A percentile compares a stretch with the other conserved stretches of the same genome.
Evolutionary conservation across 2,329 filamentous ascomycete species (phyloP).

Genomic region (Apiospora marii): DNA sequence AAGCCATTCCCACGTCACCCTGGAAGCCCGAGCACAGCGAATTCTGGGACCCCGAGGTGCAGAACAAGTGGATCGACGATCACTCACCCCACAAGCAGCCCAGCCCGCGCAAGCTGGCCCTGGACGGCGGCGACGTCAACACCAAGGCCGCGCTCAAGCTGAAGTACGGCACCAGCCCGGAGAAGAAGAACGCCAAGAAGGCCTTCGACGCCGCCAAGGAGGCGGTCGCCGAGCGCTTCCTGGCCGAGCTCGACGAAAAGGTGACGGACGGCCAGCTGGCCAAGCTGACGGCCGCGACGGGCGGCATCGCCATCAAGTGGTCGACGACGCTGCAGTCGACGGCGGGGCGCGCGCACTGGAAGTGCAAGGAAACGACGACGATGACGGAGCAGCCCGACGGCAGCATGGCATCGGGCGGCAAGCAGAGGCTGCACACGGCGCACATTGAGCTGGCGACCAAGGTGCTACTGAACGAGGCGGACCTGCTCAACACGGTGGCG

Average conservation of each 20-base stretch:
- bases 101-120: constrained; percentile 29
- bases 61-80: constrained; percentile 45
- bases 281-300: constrained; percentile 66
- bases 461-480: constrained; percentile 79
- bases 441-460: constrained; percentile 89
- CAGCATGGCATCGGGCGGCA: constrained; percentile 33
- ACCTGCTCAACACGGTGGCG: constrained; percentile 88
- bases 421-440: constrained; percentile 67
- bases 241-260: constrained; percentile 71
- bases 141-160: constrained; percentile 39
- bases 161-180: constrained; percentile 44
- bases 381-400: constrained; percentile 42
- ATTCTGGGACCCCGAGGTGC: constrained; percentile 44
- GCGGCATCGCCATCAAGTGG: constrained; percentile 77
- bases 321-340: constrained; percentile 81
- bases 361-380: constrained; percentile 59
- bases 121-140: constrained; percentile 36
- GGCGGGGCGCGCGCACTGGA: constrained; percentile 79
- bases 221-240: constrained; percentile 67
- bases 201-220: constrained; percentile 70
- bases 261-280: constrained; percentile 69
- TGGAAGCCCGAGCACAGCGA: constrained; percentile 43
- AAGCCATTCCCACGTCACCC: constrained; percentile 40
- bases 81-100: constrained; percentile 41
- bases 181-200: constrained; percentile 58